These are phyloP conservation scores for Hyaloscypha variabilis DNA, from an alignment of 495 filamentous ascomycete genomes.

Conservation along the genomic window DNA sequence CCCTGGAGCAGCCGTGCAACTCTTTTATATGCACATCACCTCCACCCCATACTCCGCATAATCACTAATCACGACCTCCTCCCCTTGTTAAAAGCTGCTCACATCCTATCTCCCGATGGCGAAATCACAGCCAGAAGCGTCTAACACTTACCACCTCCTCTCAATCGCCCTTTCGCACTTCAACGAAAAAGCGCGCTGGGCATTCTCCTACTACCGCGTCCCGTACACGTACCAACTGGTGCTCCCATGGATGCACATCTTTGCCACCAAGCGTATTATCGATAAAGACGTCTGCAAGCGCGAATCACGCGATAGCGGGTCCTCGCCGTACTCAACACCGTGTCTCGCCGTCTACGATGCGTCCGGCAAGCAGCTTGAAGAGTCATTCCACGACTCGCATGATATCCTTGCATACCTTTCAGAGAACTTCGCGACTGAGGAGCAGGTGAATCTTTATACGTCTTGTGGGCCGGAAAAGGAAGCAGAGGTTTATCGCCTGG, in stretches of 20 bases:
- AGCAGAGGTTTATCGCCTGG: constrained; percentile 14
- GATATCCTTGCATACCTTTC: constrained; percentile 21
- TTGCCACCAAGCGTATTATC: constrained; percentile 10
- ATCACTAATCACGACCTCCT: not conserved
- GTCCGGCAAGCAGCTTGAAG: constrained; percentile 7
- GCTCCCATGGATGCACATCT: constrained; percentile 16
- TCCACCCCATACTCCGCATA: too few relatives aligned
- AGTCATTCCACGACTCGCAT: constrained; percentile 21
- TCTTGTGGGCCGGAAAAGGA: constrained; percentile 16
- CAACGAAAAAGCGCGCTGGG: constrained; percentile 24
- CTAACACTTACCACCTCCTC: constrained; percentile 16
- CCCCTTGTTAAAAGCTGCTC: too few relatives aligned
- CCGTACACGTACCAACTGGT: constrained; percentile 16
- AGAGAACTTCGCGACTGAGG: constrained; percentile 13
- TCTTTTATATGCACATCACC: too few relatives aligned
- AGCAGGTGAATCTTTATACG: constrained; percentile 17
- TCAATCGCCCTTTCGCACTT: constrained; percentile 15
- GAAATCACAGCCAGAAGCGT: not conserved
- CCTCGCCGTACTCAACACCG: constrained; percentile 17
- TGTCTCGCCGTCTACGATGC: constrained; percentile 18
- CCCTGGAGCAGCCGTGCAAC: too few relatives aligned
- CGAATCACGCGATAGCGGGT: constrained; percentile 6
- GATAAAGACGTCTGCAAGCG: not conserved
- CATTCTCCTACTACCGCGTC: constrained; percentile 15
- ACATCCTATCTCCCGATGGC: too few relatives aligned